Base-by-base conservation (phyloP, 768 basidiomycete species). In the Macrolepiota albuminosa region DNA sequence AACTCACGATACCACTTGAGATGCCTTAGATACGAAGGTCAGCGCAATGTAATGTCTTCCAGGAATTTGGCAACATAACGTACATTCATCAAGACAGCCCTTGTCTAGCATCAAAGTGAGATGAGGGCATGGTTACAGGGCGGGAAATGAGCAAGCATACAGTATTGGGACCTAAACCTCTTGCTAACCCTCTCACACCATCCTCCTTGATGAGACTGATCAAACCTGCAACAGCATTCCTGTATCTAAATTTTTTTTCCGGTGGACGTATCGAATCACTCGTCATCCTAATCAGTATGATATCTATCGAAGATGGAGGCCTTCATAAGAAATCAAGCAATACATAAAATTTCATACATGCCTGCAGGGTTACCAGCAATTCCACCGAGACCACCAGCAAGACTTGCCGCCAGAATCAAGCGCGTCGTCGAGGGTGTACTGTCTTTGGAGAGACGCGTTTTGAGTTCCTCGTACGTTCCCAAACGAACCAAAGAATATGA, bases 1-100 rank as follows among this genome's bases (percentile, higher is more conserved):
- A 39, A 80, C 90, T 76, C 71, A 91, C 90, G 90, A 91, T 75
- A 85, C 87, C 49, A 91, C 87, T 81, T 92, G 90, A 24, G 90
- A 91, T 36, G 81, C 81, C 89, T 91, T 62, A 40, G 26, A 21
- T 24, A 46, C 16, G 61, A 13, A 49, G 56, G 39, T 51, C 42
- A 64, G 58, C 31, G 36, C 29, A 45, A 58, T 59, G 54, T 42
- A 51, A 48, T 43, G 33, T 58, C 8, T 21, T 40, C 8, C 18
- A 10, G 5, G 11, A 14, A 26, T 13, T 42, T 31, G 39, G 7
- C n/a, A 14, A 31, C 5, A 6, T 14, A 48, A 62, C 64, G 21
- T 58, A 64, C 64, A 50, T 62, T 64, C 64, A 64, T 64, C 33
- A 64, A 57, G 11, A 62, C 37, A 47, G 64, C 64, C 48, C 56